Conservation (phyloP, 2,329 filamentous ascomycete genomes). For the Xylaria sp. region DNA sequence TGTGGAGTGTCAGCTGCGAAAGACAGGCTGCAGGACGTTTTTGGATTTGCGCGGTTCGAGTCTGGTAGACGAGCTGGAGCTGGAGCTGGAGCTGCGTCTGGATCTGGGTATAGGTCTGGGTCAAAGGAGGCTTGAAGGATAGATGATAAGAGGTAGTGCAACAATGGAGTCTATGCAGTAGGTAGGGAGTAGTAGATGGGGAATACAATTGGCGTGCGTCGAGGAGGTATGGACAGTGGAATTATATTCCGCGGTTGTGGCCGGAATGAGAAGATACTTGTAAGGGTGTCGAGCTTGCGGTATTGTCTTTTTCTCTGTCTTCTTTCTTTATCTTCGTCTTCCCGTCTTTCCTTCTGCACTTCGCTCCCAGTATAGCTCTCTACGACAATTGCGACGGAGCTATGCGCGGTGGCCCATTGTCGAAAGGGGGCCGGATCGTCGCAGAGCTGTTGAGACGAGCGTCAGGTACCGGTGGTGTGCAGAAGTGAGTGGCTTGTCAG, state of each 20-base stretch:
- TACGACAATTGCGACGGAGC: conserved; percentile 30
- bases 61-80: conserved; percentile 5
- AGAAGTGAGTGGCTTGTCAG: conserved; percentile 12
- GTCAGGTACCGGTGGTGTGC: conserved; percentile 12
- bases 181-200: conserved; percentile 5
- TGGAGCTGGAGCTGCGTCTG: too few species aligned
- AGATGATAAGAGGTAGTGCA: conserved; percentile 4
- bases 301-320: conserved; percentile 8
- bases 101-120: background rate
- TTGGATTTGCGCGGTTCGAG: conserved; percentile 16
- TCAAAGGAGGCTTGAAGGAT: conserved; percentile 8
- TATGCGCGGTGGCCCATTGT: conserved; percentile 32
- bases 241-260: conserved; percentile 8
- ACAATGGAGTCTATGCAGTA: conserved; percentile 10
- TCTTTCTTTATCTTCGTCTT: conserved; percentile 3
- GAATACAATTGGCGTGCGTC: conserved; percentile 13
- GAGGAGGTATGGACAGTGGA: conserved; percentile 5
- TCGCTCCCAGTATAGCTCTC: conserved; percentile 16
- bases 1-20: conserved; percentile 18
- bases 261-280: conserved; percentile 3
- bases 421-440: conserved; percentile 21
- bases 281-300: background rate
- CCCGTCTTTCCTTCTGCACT: conserved; percentile 9
- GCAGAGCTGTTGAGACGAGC: conserved; percentile 18
- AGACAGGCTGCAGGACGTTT: conserved; percentile 18